These are phyloP conservation scores for Saksenaea vasiformis DNA, from an alignment of 371 early-diverging fungal species.

Conservation along the genomic window DNA sequence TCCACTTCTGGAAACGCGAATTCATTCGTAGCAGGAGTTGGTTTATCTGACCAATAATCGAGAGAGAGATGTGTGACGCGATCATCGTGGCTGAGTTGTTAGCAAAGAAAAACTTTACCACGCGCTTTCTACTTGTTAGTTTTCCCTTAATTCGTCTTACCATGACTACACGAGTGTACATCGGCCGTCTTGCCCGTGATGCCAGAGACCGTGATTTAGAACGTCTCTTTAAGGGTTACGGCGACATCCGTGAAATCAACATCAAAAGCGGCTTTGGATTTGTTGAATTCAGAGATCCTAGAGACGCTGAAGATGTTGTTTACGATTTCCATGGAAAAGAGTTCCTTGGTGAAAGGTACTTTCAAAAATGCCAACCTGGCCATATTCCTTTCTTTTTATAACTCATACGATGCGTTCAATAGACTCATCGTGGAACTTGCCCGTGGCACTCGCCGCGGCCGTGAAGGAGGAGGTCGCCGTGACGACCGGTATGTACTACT, in stretches of 20 bases:
- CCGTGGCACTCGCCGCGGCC: slow-evolving; percentile 63
- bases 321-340: slow-evolving; percentile 69
- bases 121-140: not conserved
- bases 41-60: too few species aligned
- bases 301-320: slow-evolving; percentile 79
- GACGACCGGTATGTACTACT: slow-evolving; percentile 32
- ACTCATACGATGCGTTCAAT: not conserved
- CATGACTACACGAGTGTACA: slow-evolving; percentile 69
- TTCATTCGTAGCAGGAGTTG: too few species aligned
- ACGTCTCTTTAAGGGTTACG: slow-evolving; percentile 66
- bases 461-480: slow-evolving; percentile 43
- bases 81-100: too few species aligned
- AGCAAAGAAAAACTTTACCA: not conserved
- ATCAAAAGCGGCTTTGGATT: slow-evolving; percentile 79
- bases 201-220: slow-evolving; percentile 71
- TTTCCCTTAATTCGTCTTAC: slow-evolving; percentile 3
- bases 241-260: slow-evolving; percentile 73
- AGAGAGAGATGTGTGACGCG: too few species aligned
- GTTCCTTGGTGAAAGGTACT: slow-evolving; percentile 77
- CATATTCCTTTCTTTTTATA: not conserved
- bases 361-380: not conserved
- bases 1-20: too few species aligned
- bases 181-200: slow-evolving; percentile 73
- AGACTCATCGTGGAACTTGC: slow-evolving; percentile 79
- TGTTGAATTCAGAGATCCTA: slow-evolving; percentile 72